Percentiles rank a stretch among this genome's conserved stretches.
phyloP scores from a whole-genome alignment of 2,329 filamentous ascomycete species.

The Cordyceps cicadae region DNA sequence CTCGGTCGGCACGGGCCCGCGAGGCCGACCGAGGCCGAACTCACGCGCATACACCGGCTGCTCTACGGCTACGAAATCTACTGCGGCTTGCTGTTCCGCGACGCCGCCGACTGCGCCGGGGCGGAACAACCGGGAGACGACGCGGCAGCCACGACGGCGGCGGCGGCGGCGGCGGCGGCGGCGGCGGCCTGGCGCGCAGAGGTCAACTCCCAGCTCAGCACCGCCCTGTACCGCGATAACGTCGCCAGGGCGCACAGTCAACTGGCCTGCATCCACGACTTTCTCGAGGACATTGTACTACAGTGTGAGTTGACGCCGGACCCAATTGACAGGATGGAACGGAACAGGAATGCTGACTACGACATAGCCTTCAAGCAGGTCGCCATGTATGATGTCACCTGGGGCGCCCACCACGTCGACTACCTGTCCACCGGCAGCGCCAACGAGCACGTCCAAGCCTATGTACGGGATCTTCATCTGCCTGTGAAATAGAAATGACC shows the following conservation, averaged over 20 bases:
- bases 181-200: neutral
- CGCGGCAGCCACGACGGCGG: no score
- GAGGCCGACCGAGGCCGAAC: neutral
- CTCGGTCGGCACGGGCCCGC: neutral
- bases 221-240: neutral
- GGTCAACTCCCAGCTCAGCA: slow-evolving; percentile 1
- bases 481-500: neutral
- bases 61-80: slow-evolving; percentile 4
- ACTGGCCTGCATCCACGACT: slow-evolving; percentile 6
- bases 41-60: neutral
- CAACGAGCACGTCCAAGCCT: neutral
- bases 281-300: slow-evolving; percentile 1
- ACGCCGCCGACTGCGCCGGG: neutral
- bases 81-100: slow-evolving; percentile 1
- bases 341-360: neutral
- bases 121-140: neutral
- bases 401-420: slow-evolving; percentile 3
- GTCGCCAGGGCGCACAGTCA: slow-evolving; percentile 1
- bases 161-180: no score
- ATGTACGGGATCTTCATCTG: neutral
- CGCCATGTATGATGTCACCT: slow-evolving; percentile 1
- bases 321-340: neutral
- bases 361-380: neutral
- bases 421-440: neutral
- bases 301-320: neutral